These are phyloP conservation scores for Volvox reticuliferus DNA, from an alignment of 139 green algal species.

Conservation along the genomic window DNA sequence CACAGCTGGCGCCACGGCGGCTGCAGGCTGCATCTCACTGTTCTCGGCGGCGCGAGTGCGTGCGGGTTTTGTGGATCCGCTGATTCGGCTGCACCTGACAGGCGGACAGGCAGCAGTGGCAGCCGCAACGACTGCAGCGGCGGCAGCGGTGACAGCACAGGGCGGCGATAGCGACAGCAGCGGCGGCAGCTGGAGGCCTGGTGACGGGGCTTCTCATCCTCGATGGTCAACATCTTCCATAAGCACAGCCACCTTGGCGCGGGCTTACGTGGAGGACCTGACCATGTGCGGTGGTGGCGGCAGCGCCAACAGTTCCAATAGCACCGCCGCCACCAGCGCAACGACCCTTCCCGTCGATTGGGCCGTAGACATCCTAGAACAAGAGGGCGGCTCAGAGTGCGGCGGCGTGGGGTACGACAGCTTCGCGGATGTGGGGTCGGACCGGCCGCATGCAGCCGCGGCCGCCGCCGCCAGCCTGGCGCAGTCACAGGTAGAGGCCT, in stretches of 20 bases:
- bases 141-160: neutral
- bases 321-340: neutral
- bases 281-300: neutral
- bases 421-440: too few relatives aligned
- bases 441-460: too few relatives aligned
- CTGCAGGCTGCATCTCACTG: neutral
- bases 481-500: neutral
- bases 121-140: neutral
- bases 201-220: neutral
- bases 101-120: neutral
- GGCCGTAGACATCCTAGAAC: too few relatives aligned
- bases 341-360: neutral
- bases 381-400: too few relatives aligned
- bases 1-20: neutral
- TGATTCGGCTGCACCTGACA: too few relatives aligned
- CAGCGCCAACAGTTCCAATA: neutral
- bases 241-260: neutral
- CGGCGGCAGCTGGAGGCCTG: neutral
- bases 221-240: neutral
- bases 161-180: neutral
- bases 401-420: neutral
- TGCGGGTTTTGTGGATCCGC: neutral
- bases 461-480: neutral
- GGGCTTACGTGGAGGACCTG: neutral
- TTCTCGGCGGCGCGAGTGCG: neutral